Conservation (phyloP, 306 rosid species). For the Corylus avellana region DNA sequence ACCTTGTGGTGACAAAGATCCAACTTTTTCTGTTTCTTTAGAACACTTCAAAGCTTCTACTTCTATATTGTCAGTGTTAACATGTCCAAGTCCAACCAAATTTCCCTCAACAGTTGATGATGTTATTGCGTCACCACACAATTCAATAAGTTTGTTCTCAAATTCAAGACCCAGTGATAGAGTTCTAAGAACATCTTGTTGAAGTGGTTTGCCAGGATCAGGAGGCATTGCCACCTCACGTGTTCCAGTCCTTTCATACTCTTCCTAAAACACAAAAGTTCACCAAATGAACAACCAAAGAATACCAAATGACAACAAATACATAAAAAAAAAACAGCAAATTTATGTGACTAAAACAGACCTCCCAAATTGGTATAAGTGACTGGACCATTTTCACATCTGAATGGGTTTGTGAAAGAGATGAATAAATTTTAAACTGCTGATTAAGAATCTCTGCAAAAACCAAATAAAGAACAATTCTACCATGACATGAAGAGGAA, state of each 20-base stretch:
- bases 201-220: conserved; percentile 70
- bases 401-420: conserved; percentile 75
- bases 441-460: conserved; percentile 71
- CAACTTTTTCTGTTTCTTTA: conserved; percentile 53
- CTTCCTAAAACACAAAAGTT: conserved; percentile 56
- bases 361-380: conserved; percentile 95
- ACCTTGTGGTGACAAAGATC: conserved; percentile 49
- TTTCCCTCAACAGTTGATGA: conserved; percentile 29
- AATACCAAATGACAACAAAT: conserved; percentile 13
- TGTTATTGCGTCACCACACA: conserved; percentile 40
- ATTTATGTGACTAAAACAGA: conserved; percentile 26
- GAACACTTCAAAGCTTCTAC: conserved; percentile 30
- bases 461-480: conserved; percentile 29
- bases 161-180: conserved; percentile 58
- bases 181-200: conserved; percentile 67
- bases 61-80: conserved; percentile 19
- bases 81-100: conserved; percentile 27
- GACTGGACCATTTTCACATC: conserved; percentile 95
- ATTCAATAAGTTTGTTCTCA: conserved; percentile 45
- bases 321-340: conserved; percentile 14
- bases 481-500: conserved; percentile 11
- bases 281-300: conserved; percentile 15
- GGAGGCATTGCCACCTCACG: conserved; percentile 44
- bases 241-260: conserved; percentile 63
- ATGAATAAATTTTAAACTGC: conserved; percentile 68